Percentiles rank a stretch among this genome's conserved stretches.
Evolutionary conservation across 768 basidiomycete genomes (phyloP).

Genomic region (Boletellus emodensis): DNA sequence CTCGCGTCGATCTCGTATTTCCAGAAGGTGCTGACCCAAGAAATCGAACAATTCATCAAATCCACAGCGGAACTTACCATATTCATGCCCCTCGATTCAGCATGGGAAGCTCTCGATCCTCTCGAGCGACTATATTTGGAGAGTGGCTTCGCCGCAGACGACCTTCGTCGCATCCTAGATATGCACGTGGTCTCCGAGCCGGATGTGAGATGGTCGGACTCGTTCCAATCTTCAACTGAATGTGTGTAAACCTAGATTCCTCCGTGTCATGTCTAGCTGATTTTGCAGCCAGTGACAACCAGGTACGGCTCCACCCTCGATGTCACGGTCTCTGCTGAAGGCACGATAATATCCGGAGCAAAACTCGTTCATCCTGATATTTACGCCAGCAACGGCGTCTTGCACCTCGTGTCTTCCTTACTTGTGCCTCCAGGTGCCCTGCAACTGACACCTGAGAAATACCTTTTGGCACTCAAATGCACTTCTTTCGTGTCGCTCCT

Average conservation of each 20-base stretch:
- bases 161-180: constrained; percentile 71
- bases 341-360: constrained; percentile 54
- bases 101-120: constrained; percentile 73
- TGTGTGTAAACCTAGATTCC: constrained; percentile 39
- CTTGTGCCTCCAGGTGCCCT: constrained; percentile 75
- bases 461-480: constrained; percentile 88
- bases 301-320: constrained; percentile 64
- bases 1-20: constrained; percentile 71
- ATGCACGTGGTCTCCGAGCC: constrained; percentile 66
- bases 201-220: constrained; percentile 63
- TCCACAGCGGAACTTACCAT: constrained; percentile 73
- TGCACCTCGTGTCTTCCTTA: constrained; percentile 84
- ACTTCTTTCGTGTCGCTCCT: constrained; percentile 85
- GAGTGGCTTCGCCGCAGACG: constrained; percentile 80
- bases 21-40: constrained; percentile 61
- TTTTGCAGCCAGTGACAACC: constrained; percentile 55
- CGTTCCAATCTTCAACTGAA: constrained; percentile 48
- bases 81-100: constrained; percentile 83
- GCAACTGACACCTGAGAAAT: constrained; percentile 89
- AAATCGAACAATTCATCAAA: constrained; percentile 55
- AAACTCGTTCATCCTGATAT: constrained; percentile 73
- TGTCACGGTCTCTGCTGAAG: constrained; percentile 50
- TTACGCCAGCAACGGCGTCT: constrained; percentile 91
- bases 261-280: constrained; percentile 9
- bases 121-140: constrained; percentile 86